Conservation (phyloP, 1,284 basidiomycete genomes). For the Rhodotorula mucilaginosa region DNA sequence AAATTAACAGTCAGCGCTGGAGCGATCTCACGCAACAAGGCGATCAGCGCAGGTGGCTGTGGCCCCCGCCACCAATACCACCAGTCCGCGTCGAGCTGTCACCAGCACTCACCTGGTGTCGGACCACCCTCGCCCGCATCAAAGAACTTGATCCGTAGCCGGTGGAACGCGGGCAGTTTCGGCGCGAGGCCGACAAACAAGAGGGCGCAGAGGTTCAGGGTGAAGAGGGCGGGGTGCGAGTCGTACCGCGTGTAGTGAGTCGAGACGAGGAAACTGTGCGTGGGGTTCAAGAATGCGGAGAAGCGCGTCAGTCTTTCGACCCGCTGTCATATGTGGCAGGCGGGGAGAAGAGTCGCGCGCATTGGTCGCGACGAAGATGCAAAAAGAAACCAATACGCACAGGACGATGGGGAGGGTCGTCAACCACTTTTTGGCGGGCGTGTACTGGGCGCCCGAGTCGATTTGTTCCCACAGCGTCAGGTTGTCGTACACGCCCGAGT, state of each 20-base stretch:
- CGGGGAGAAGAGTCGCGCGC: not conserved
- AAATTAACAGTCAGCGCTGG: too few relatives aligned
- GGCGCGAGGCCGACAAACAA: slow-evolving; percentile 80
- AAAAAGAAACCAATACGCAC: slow-evolving; percentile 57
- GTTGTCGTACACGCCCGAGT: slow-evolving; percentile 85
- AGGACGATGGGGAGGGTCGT: slow-evolving; percentile 84
- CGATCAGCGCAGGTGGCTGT: too few relatives aligned
- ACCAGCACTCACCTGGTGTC: not conserved
- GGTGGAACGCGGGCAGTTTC: slow-evolving; percentile 81
- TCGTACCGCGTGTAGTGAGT: slow-evolving; percentile 87
- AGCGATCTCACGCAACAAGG: too few relatives aligned
- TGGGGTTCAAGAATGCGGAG: not conserved
- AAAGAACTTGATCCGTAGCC: slow-evolving; percentile 45
- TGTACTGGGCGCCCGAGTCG: slow-evolving; percentile 96
- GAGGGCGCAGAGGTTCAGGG: slow-evolving; percentile 82
- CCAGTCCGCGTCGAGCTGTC: too few relatives aligned
- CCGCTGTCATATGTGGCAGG: not conserved
- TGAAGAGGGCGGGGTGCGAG: slow-evolving; percentile 88
- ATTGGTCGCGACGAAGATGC: not conserved
- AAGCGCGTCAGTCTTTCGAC: not conserved
- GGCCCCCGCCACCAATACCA: too few relatives aligned
- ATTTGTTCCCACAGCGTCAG: slow-evolving; percentile 99
- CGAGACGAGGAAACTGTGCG: slow-evolving; percentile 81
- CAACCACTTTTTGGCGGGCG: slow-evolving; percentile 97
- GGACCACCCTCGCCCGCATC: slow-evolving; percentile 21